These are phyloP conservation scores for Euphorbia tirucalli DNA, from an alignment of 345 rosid genomes.

Conservation along the genomic window DNA sequence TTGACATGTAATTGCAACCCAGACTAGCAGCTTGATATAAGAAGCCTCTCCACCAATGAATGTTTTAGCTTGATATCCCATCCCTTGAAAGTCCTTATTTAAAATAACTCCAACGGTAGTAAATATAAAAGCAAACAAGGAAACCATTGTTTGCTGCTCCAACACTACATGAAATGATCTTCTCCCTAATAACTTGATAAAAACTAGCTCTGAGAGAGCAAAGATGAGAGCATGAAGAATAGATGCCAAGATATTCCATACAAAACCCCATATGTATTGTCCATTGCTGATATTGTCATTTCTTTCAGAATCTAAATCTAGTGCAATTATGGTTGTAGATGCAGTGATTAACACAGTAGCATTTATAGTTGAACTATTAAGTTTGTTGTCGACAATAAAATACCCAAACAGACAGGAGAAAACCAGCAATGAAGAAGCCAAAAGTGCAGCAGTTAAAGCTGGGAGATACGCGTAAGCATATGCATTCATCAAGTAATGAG, in stretches of 20 bases:
- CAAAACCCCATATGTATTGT: conserved; percentile 65
- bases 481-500: conserved; percentile 78
- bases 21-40: conserved; percentile 49
- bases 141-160: too few species aligned
- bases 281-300: conserved; percentile 41
- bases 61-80: conserved; percentile 28
- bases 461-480: conserved; percentile 85
- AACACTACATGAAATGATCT: too few species aligned
- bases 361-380: conserved; percentile 61
- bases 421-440: too few species aligned
- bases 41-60: conserved; percentile 21
- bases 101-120: conserved; percentile 47
- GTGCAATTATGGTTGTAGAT: conserved; percentile 63
- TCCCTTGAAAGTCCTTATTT: conserved; percentile 51
- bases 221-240: conserved; percentile 82
- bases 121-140: too few species aligned
- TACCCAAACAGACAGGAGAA: too few species aligned
- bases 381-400: too few species aligned
- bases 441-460: too few species aligned
- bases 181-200: conserved; percentile 60
- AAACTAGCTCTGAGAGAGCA: conserved; percentile 71
- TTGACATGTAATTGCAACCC: conserved; percentile 72
- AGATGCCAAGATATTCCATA: too few species aligned
- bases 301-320: conserved; percentile 73
- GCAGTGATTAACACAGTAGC: conserved; percentile 61